These are phyloP conservation scores for Corylus heterophylla DNA, from an alignment of 306 rosid species.

Conservation along the genomic window DNA sequence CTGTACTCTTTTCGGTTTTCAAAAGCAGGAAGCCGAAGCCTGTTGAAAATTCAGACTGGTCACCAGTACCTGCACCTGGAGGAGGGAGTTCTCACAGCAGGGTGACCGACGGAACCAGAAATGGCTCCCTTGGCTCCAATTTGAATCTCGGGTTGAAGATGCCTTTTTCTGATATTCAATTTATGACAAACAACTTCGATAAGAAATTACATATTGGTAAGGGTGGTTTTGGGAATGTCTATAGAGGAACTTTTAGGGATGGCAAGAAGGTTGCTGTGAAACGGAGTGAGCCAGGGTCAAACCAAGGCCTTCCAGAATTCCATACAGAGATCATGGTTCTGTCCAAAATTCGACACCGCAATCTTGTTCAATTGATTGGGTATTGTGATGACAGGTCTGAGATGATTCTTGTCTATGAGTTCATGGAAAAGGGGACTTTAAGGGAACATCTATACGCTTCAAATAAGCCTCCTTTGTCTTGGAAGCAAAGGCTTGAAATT, in stretches of 20 bases:
- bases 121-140: conserved; percentile 28
- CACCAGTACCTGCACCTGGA: conserved; percentile 32
- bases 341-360: conserved; percentile 50
- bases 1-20: conserved; percentile 14
- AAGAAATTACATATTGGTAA: conserved; percentile 33
- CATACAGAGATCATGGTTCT: conserved; percentile 50
- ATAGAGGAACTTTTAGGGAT: conserved; percentile 31
- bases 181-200: conserved; percentile 44
- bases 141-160: conserved; percentile 44
- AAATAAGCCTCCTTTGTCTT: conserved; percentile 37
- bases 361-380: conserved; percentile 58
- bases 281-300: conserved; percentile 48
- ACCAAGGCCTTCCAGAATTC: conserved; percentile 54
- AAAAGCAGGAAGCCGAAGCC: conserved; percentile 31
- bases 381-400: conserved; percentile 56
- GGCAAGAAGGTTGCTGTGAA: conserved; percentile 52
- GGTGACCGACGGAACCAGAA: background rate
- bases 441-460: conserved; percentile 50
- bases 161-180: conserved; percentile 37
- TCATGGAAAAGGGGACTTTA: conserved; percentile 53
- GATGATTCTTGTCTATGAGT: conserved; percentile 60
- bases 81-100: conserved; percentile 48
- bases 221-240: conserved; percentile 63
- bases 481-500: conserved; percentile 62
- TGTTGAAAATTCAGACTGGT: conserved; percentile 33